Conservation (phyloP, 768 basidiomycete genomes). For the Kwoniella sp. region DNA sequence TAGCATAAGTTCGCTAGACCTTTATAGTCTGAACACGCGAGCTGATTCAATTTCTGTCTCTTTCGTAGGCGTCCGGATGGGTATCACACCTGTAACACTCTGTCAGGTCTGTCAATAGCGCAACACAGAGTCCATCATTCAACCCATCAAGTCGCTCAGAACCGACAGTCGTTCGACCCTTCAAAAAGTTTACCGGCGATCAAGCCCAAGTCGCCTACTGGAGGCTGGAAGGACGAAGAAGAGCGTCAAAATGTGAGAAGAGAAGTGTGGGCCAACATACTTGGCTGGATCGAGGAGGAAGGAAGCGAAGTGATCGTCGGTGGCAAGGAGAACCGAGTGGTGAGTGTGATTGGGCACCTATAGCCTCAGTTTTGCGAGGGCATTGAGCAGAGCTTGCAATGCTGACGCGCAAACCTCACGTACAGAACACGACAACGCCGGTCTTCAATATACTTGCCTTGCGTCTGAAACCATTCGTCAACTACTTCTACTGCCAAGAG, state of each 20-base stretch:
- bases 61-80: conserved; percentile 74
- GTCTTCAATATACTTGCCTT: conserved; percentile 74
- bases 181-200: conserved; percentile 41
- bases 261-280: conserved; percentile 62
- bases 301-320: conserved; percentile 63
- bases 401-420: conserved; percentile 8
- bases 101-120: conserved; percentile 83
- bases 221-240: conserved; percentile 48
- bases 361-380: too few relatives aligned
- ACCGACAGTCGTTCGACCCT: conserved; percentile 35
- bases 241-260: conserved; percentile 57
- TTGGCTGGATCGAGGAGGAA: conserved; percentile 72
- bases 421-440: conserved; percentile 79
- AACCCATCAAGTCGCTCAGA: conserved; percentile 41
- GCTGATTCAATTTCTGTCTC: background rate
- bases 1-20: background rate
- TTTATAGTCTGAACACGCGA: background rate
- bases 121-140: conserved; percentile 75
- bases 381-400: too few relatives aligned
- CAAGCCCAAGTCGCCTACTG: conserved; percentile 26
- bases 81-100: conserved; percentile 92
- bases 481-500: conserved; percentile 70
- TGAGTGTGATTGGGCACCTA: too few relatives aligned
- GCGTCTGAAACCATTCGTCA: conserved; percentile 68
- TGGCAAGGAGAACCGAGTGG: conserved; percentile 63